Percentiles rank a stretch among this genome's conserved stretches.
Evolutionary conservation across 148 eudicot genomes (phyloP).

Genomic region (Amaranthus hypochondriacus): DNA sequence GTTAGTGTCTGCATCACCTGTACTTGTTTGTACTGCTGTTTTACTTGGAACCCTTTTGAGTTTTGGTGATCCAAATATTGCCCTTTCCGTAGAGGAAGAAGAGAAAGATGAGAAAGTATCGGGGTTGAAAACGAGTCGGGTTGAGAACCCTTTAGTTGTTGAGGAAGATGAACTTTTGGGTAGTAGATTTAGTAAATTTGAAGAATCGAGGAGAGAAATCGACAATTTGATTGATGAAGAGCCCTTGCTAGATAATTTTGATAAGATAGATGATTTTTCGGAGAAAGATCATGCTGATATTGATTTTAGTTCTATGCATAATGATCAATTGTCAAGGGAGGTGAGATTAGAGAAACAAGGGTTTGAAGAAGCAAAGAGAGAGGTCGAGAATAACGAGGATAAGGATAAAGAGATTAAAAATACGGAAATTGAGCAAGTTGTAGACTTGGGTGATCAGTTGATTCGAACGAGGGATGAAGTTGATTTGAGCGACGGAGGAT

Average conservation of each 20-base stretch:
- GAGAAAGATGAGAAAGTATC: conserved; percentile 26
- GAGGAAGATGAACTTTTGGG: conserved; percentile 31
- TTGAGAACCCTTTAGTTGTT: conserved; percentile 24
- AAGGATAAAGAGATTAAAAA: conserved; percentile 13
- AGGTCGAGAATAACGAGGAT: background rate
- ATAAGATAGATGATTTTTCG: conserved; percentile 20
- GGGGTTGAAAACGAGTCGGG: conserved; percentile 23
- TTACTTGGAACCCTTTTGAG: conserved; percentile 73
- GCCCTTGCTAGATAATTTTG: conserved; percentile 18
- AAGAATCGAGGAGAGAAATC: conserved; percentile 29
- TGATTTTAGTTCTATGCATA: conserved; percentile 17
- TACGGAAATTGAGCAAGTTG: conserved; percentile 16
- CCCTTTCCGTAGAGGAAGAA: conserved; percentile 44
- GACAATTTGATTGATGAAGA: conserved; percentile 29
- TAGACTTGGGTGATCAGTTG: conserved; percentile 15
- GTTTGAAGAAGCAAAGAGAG: conserved; percentile 20
- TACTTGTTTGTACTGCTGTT: conserved; percentile 66
- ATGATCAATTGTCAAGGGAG: conserved; percentile 27
- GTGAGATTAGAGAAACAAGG: conserved; percentile 23
- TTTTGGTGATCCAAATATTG: conserved; percentile 51
- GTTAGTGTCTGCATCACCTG: conserved; percentile 62
- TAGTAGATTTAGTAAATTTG: conserved; percentile 23
- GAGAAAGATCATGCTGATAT: conserved; percentile 19
- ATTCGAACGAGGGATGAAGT: conserved; percentile 17
- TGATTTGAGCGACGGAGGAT: conserved; percentile 18